These are phyloP conservation scores for Histomonas meleagridis DNA, from an alignment of 208 protist genomes.

Conservation along the genomic window DNA sequence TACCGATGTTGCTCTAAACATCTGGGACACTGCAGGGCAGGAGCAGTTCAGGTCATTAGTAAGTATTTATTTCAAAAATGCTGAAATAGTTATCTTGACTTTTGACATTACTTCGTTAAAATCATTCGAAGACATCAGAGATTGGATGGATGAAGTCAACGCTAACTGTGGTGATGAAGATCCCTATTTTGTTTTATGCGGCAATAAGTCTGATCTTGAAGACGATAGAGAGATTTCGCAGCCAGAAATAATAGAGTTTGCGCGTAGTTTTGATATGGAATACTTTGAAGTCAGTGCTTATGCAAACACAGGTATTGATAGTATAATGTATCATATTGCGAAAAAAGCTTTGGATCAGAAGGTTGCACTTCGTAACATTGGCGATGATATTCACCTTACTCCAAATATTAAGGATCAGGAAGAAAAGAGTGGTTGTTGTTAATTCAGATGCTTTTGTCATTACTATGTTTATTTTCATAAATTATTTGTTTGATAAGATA, in stretches of 20 bases:
- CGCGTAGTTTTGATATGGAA: not conserved
- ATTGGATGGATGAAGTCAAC: not conserved
- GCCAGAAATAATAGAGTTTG: not conserved
- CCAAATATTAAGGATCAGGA: too few species aligned
- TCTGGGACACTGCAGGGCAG: slow-evolving; percentile 17
- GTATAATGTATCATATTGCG: not conserved
- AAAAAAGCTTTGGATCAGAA: not conserved
- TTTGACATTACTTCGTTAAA: not conserved
- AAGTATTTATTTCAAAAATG: not conserved
- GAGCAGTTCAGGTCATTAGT: not conserved
- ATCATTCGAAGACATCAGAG: not conserved
- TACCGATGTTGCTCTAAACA: not conserved
- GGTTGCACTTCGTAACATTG: not conserved
- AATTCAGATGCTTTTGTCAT: too few species aligned
- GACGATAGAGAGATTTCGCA: not conserved
- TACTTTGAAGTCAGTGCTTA: not conserved
- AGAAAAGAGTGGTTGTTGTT: too few species aligned
- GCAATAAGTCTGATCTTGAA: not conserved
- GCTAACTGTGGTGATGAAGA: not conserved
- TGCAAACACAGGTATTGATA: not conserved
- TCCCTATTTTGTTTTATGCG: not conserved
- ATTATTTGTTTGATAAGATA: too few species aligned
- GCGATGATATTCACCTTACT: not conserved
- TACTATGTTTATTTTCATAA: too few species aligned
- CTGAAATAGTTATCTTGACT: not conserved